phyloP scores from a whole-genome alignment of 2,329 filamentous ascomycete species.

The Venturia aucupariae region DNA sequence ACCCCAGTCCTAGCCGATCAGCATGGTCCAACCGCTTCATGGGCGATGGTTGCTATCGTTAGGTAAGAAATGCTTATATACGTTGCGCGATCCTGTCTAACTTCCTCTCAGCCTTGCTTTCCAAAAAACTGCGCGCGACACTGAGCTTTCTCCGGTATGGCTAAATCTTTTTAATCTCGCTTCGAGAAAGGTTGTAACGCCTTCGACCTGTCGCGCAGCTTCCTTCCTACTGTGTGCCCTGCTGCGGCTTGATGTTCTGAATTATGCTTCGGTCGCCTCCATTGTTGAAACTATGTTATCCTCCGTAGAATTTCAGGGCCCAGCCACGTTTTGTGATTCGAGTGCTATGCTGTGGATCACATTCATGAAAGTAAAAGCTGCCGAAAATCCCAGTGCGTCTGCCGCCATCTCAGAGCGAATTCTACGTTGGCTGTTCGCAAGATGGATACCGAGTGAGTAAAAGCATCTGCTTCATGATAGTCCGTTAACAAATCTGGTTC shows the following conservation, averaged over 20 bases:
- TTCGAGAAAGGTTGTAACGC: conserved; percentile 59
- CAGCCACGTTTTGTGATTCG: conserved; percentile 68
- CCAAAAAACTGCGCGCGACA: conserved; percentile 33
- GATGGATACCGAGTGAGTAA: conserved; percentile 71
- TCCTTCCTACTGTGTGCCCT: conserved; percentile 64
- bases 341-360: conserved; percentile 64
- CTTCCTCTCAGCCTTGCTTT: conserved; percentile 38
- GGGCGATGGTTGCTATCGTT: conserved; percentile 76
- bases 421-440: conserved; percentile 70
- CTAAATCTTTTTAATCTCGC: conserved; percentile 66
- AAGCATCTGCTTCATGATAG: not conserved
- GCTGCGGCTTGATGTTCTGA: conserved; percentile 55
- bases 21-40: conserved; percentile 56
- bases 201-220: conserved; percentile 64
- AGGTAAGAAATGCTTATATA: conserved; percentile 43
- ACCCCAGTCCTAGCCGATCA: conserved; percentile 58
- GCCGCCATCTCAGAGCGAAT: conserved; percentile 61
- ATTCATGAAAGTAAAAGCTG: conserved; percentile 56
- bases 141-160: conserved; percentile 49
- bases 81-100: conserved; percentile 11
- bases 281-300: conserved; percentile 64
- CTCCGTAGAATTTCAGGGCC: conserved; percentile 73
- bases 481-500: conserved; percentile 1
- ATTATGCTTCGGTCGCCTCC: conserved; percentile 57
- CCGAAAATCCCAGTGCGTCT: conserved; percentile 58